A percentile compares a stretch with the other conserved stretches of the same genome.
phyloP scores from a whole-genome alignment of 352 stramenopile species.

The Phytophthora aleatoria region DNA sequence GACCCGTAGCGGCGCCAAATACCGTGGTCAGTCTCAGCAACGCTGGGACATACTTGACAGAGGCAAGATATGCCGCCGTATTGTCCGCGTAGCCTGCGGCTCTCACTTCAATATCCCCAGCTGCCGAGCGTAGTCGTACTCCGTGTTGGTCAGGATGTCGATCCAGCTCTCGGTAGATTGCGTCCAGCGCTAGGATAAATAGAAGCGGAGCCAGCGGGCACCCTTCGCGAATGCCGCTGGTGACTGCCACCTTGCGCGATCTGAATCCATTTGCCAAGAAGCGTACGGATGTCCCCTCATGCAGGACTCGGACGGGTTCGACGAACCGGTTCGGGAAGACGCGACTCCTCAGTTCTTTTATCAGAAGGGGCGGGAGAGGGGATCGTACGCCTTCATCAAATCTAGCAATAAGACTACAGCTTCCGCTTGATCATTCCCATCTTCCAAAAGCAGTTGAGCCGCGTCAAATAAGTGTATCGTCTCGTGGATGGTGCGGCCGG shows the following conservation, averaged over 20 bases:
- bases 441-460: neutral
- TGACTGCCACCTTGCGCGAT: neutral
- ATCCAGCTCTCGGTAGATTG: constrained; percentile 2
- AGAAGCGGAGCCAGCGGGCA: constrained; percentile 9
- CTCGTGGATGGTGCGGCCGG: neutral
- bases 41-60: neutral
- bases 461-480: neutral
- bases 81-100: constrained; percentile 12
- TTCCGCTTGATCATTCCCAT: neutral
- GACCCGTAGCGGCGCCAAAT: no score
- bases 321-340: no score
- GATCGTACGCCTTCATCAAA: neutral
- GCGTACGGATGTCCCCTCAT: neutral
- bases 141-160: neutral
- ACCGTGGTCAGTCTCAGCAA: no score
- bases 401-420: neutral
- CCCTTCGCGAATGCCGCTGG: constrained; percentile 4
- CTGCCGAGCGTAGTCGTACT: neutral
- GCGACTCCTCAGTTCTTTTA: no score
- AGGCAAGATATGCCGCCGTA: constrained; percentile 2
- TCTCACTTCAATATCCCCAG: neutral
- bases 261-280: constrained; percentile 10
- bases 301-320: no score
- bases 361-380: neutral
- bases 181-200: constrained; percentile 11